Conservation (phyloP, 2,329 filamentous ascomycete species). For the Scytalidium sp. region DNA sequence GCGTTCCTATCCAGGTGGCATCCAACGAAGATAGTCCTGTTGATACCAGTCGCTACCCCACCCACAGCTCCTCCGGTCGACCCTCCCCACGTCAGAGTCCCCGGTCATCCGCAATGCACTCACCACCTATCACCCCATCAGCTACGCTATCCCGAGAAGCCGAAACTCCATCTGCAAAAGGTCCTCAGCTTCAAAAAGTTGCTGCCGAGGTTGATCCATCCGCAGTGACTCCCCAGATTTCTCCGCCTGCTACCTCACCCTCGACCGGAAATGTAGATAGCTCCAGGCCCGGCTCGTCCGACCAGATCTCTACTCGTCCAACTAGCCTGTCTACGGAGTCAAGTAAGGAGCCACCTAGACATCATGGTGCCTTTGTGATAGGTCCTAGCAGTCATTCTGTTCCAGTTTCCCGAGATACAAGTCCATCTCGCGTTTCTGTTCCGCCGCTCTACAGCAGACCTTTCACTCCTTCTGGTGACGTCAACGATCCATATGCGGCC, state of each 20-base stretch:
- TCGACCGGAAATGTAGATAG: slow-evolving; percentile 28
- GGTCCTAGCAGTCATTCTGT: slow-evolving; percentile 42
- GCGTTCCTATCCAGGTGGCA: slow-evolving; percentile 41
- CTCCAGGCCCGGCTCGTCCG: slow-evolving; percentile 29
- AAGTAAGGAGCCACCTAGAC: slow-evolving; percentile 11
- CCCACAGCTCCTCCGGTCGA: slow-evolving; percentile 61
- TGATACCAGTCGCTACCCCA: slow-evolving; percentile 61
- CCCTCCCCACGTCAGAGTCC: slow-evolving; percentile 68
- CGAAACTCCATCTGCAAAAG: slow-evolving; percentile 27
- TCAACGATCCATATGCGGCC: slow-evolving; percentile 84
- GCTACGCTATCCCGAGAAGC: slow-evolving; percentile 63
- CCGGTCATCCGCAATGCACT: slow-evolving; percentile 70
- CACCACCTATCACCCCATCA: slow-evolving; percentile 84
- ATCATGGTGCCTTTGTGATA: slow-evolving; percentile 26
- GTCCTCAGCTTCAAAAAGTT: slow-evolving; percentile 31
- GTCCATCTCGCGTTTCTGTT: slow-evolving; percentile 61
- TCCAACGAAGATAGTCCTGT: slow-evolving; percentile 56
- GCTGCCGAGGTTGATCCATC: slow-evolving; percentile 36
- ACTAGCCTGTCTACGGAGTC: slow-evolving; percentile 19
- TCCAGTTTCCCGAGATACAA: slow-evolving; percentile 58
- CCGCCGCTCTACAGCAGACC: slow-evolving; percentile 67
- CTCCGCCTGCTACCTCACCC: slow-evolving; percentile 50
- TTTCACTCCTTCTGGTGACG: slow-evolving; percentile 75
- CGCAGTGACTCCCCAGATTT: slow-evolving; percentile 68
- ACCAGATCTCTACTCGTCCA: slow-evolving; percentile 20